Evolutionary conservation across 2,329 filamentous ascomycete genomes (phyloP), one percentile per base, ranked within the genome.

Genomic region (Pseudogymnoascus pannorum): DNA sequence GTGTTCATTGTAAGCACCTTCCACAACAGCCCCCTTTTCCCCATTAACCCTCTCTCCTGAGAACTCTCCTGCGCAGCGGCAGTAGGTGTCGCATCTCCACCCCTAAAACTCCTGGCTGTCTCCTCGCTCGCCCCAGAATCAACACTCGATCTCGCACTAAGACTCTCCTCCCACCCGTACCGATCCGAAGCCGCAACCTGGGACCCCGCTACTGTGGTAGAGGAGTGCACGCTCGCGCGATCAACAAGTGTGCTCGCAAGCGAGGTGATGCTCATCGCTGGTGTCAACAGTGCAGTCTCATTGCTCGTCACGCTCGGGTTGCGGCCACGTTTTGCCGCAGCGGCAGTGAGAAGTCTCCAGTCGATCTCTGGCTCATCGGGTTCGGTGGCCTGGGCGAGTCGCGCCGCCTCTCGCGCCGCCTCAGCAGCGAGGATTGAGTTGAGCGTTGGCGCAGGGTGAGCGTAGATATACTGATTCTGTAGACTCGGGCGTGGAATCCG

Each of bases 161-260:
- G 51, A 3, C 31, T 35, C 24, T 57, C 51, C 26, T 57, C 51
- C 51, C 51, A 57, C 24, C 51, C 51, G 3, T 57, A 57, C 51
- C 51, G 51, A 57, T 57, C 51, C 20, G 31, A 5, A 20, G 14
- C 20, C 44, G 12, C 7, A 22, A 8, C 22, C 2, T 35, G 31
- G 2, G 26, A 29, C 1, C 5, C 24, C 8, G 51, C 31, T 2
- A 11, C 51, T 3, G 40, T 44, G 5, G 20, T 44, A 14, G 40
- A 24, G 2, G 40, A 44, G 12, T 44, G 40, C 11, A 24, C 40
- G 20, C 40, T 24, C 20, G 40, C 40, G 12, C 20, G 40, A 29
- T 57, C 51, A n/a, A 57, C 26, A n/a, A 57, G 31, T 18, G 51
- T 57, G 31, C 26, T 57, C 26, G 51, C 51, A 26, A 57, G 51